These are phyloP conservation scores for Talaromyces amestolkiae DNA, from an alignment of 2,329 filamentous ascomycete species.

Conservation along the genomic window DNA sequence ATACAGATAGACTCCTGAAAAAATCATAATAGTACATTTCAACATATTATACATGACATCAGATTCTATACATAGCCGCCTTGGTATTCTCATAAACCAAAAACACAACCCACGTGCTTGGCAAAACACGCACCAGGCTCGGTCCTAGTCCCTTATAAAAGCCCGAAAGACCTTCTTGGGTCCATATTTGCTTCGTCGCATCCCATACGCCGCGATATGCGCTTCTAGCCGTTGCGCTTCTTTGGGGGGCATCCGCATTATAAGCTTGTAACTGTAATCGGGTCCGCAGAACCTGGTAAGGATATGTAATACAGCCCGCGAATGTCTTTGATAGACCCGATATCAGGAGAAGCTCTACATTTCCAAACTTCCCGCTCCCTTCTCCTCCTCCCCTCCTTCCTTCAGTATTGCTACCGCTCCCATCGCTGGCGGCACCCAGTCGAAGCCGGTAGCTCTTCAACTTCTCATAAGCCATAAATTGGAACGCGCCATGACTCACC, in stretches of 20 bases:
- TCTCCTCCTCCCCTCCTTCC: background rate
- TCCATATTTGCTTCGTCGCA: slow-evolving; percentile 71
- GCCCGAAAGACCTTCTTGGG: slow-evolving; percentile 72
- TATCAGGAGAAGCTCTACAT: slow-evolving; percentile 74
- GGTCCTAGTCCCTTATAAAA: slow-evolving; percentile 92
- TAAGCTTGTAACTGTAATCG: slow-evolving; percentile 86
- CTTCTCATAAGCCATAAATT: slow-evolving; percentile 91
- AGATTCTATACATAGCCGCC: slow-evolving; percentile 55
- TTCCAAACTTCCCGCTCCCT: slow-evolving; percentile 51
- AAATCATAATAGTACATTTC: background rate
- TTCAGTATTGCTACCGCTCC: too few relatives aligned
- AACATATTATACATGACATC: slow-evolving; percentile 37
- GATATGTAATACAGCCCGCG: slow-evolving; percentile 87
- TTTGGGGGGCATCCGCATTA: slow-evolving; percentile 52
- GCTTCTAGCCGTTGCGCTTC: slow-evolving; percentile 45
- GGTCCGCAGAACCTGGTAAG: slow-evolving; percentile 88
- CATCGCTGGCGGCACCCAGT: slow-evolving; percentile 26
- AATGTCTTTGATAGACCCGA: slow-evolving; percentile 81
- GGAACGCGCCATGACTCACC: slow-evolving; percentile 87
- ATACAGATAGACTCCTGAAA: background rate
- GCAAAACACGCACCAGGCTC: slow-evolving; percentile 85
- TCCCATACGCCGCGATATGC: slow-evolving; percentile 71
- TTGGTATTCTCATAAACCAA: slow-evolving; percentile 94
- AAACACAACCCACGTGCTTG: slow-evolving; percentile 94
- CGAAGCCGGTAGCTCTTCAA: slow-evolving; percentile 61